Evolutionary conservation across 306 rosid genomes (phyloP), one percentile per base, ranked within the genome.

Genomic region (Lithocarpus polystachyus): DNA sequence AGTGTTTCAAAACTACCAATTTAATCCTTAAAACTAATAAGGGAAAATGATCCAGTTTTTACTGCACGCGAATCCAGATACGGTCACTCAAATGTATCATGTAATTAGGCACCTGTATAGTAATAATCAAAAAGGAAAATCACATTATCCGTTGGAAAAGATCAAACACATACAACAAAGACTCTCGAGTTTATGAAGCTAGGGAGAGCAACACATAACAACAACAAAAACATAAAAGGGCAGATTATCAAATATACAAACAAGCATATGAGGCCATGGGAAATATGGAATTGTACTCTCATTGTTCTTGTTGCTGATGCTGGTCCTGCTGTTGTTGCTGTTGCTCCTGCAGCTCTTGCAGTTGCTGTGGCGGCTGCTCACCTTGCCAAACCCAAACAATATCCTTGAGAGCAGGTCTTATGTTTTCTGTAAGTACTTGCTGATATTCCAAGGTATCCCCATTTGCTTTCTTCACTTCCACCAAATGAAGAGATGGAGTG

Each of bases 371-470:
- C 71, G 71, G 84, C 67, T 84, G 83, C 59, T 90, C 94, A 43
- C 84, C 89, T 77, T 87, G 89, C 96, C 97, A 92, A 23, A 90
- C 90, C 97, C 98, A 94, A 77, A 90, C 90, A 82, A 94, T 90
- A 74, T 94, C 98, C 74, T 81, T 81, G 69, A 94, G 89, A 72
- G 93, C 89, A 56, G 97, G 97, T 75, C 90, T 94, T 40, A 92
- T 87, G 65, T 89, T 92, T 57, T 90, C 90, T 68, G 80, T 81
- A 86, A 94, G 56, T 73, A 90, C 75, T 82, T 82, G 89, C 86
- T 89, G 91, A 87, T 83, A 94, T 82, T 94, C 98, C 83, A 92
- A 73, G 31, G 97, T 88, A 77, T 94, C 98, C 24, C 98, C 98
- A 72, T 74, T 83, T 52, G 94, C 88, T 83, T 90, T 94, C 81